These are phyloP conservation scores for Trichothecium sympodiale DNA, from an alignment of 2,329 filamentous ascomycete species.

Conservation along the genomic window DNA sequence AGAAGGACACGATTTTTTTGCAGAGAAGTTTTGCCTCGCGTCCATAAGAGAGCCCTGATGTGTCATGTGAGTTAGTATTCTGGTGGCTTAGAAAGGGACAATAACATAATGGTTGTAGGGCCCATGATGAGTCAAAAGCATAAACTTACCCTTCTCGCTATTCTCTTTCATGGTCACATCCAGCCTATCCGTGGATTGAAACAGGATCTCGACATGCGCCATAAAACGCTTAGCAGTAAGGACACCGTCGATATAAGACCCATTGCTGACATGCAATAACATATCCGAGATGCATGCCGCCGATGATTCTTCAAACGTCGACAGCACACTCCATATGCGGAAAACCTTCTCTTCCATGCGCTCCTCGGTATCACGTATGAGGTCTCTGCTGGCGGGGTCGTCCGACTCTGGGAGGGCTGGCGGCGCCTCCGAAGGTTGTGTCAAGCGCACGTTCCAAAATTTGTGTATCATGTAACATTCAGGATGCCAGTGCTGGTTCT, in stretches of 20 bases:
- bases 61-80: conserved; percentile 3
- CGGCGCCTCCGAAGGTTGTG: conserved; percentile 43
- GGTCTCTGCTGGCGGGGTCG: conserved; percentile 54
- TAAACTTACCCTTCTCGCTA: conserved; percentile 60
- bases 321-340: conserved; percentile 94
- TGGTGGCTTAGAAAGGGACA: no score
- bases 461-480: conserved; percentile 99
- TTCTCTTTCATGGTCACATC: conserved; percentile 59
- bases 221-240: conserved; percentile 95
- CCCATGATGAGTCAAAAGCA: background rate
- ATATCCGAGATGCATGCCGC: conserved; percentile 98
- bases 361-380: conserved; percentile 78
- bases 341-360: conserved; percentile 96
- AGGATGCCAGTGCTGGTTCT: conserved; percentile 98
- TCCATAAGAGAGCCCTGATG: conserved; percentile 70
- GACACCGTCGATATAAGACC: conserved; percentile 89
- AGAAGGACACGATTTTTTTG: conserved; percentile 98
- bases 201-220: conserved; percentile 86
- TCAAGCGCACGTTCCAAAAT: conserved; percentile 94
- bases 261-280: conserved; percentile 96
- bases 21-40: conserved; percentile 98
- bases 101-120: no score
- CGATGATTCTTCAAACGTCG: conserved; percentile 93
- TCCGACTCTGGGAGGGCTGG: conserved; percentile 29
- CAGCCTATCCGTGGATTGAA: conserved; percentile 76